Percentiles rank a stretch among this genome's conserved stretches.
Conservation (phyloP, 2,329 filamentous ascomycete species). For the Camptophora hylomeconis region DNA sequence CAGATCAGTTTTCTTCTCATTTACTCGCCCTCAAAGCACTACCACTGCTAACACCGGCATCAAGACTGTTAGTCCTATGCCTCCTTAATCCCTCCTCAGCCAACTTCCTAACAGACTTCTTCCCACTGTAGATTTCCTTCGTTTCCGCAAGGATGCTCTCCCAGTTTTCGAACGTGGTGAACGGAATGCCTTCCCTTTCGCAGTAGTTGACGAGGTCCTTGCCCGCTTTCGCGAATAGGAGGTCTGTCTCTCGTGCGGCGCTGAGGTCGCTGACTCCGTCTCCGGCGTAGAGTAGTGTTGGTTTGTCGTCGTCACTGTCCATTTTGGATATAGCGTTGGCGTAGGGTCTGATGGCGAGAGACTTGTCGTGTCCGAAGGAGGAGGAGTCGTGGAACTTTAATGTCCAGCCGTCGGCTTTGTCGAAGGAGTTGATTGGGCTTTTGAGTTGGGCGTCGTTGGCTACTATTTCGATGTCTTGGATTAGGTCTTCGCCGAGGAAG, state of each 20-base stretch:
- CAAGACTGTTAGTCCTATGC: conserved; percentile 15
- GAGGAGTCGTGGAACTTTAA: conserved; percentile 72
- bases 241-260: conserved; percentile 80
- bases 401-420: conserved; percentile 72
- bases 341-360: conserved; percentile 78
- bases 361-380: conserved; percentile 94
- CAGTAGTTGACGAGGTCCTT: conserved; percentile 82
- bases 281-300: conserved; percentile 84
- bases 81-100: conserved; percentile 31
- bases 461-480: conserved; percentile 72
- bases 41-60: too few relatives aligned
- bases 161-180: conserved; percentile 80
- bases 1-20: too few relatives aligned
- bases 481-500: conserved; percentile 60
- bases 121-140: conserved; percentile 63
- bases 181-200: conserved; percentile 69
- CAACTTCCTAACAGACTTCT: conserved; percentile 56
- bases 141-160: conserved; percentile 62
- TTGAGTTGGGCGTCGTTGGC: conserved; percentile 64
- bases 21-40: too few relatives aligned
- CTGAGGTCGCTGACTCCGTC: conserved; percentile 89
- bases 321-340: conserved; percentile 43
- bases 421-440: conserved; percentile 57
- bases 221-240: conserved; percentile 86
- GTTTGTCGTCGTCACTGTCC: conserved; percentile 48